A percentile compares a stretch with the other conserved stretches of the same genome.
These are phyloP conservation scores for Pezicula carpinea DNA, from an alignment of 2,329 filamentous ascomycete species.

Conservation along the genomic window DNA sequence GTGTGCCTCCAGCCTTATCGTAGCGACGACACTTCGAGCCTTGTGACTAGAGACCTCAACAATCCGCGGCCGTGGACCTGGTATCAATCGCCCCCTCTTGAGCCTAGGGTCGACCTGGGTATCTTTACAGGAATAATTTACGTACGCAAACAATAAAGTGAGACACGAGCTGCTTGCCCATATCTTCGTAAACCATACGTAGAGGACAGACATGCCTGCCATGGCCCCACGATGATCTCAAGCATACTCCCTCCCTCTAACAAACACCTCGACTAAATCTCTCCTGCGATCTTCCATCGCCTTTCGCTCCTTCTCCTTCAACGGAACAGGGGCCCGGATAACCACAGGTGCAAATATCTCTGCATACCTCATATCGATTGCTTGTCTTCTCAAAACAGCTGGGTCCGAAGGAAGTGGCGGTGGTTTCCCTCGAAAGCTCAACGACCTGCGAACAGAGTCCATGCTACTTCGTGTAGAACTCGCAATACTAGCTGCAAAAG, in stretches of 20 bases:
- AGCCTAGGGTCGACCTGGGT: no score
- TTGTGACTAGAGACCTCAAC: no score
- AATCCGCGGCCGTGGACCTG: no score
- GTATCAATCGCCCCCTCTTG: no score
- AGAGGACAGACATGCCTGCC: no score
- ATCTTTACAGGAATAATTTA: no score
- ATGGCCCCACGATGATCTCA: neutral
- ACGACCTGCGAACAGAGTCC: slow-evolving; percentile 17
- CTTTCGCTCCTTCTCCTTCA: slow-evolving; percentile 51
- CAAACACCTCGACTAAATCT: slow-evolving; percentile 66
- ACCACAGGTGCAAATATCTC: slow-evolving; percentile 60
- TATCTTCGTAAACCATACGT: no score
- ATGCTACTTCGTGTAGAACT: slow-evolving; percentile 18
- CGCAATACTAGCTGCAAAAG: slow-evolving; percentile 5
- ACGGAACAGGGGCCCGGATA: slow-evolving; percentile 46
- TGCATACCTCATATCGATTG: slow-evolving; percentile 57
- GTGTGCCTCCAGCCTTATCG: no score
- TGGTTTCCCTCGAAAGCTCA: slow-evolving; percentile 23
- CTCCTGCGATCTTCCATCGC: slow-evolving; percentile 59
- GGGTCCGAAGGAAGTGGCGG: slow-evolving; percentile 36
- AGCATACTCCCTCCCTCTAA: slow-evolving; percentile 28
- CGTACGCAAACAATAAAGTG: no score
- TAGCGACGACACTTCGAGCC: no score
- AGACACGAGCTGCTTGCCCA: no score
- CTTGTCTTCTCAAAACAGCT: slow-evolving; percentile 48